Conservation (phyloP, 768 basidiomycete genomes). For the Baorangia bicolor region DNA sequence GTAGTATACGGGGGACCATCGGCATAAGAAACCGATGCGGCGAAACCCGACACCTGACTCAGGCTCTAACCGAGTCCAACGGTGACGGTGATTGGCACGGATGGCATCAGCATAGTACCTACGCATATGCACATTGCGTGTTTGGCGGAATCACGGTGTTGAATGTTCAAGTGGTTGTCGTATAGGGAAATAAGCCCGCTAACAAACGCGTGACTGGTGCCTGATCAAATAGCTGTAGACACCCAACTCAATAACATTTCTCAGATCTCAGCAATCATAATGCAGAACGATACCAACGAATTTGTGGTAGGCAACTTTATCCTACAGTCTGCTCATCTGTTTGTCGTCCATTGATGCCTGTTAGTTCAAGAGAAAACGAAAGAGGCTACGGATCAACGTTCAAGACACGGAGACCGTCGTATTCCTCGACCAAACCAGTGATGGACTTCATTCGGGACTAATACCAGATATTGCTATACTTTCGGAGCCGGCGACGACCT, state of each 20-base stretch:
- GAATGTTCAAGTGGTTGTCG: no score
- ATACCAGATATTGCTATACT: conserved; percentile 22
- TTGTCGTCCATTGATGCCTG: background rate
- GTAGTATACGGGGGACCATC: background rate
- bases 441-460: background rate
- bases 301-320: conserved; percentile 22
- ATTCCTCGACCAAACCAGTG: background rate
- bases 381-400: conserved; percentile 12
- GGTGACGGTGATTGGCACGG: background rate
- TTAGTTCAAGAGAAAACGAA: conserved; percentile 29
- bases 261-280: background rate
- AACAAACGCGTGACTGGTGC: no score
- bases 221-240: no score
- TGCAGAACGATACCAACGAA: conserved; percentile 16
- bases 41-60: background rate
- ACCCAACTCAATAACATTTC: background rate
- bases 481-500: conserved; percentile 2
- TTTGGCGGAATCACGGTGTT: no score
- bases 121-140: background rate
- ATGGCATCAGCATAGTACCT: background rate
- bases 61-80: no score
- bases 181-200: background rate
- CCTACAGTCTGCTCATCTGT: background rate
- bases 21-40: no score
- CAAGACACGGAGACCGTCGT: background rate